phyloP scores from a whole-genome alignment of 768 basidiomycete species.

The Phlebiopsis gigantea region DNA sequence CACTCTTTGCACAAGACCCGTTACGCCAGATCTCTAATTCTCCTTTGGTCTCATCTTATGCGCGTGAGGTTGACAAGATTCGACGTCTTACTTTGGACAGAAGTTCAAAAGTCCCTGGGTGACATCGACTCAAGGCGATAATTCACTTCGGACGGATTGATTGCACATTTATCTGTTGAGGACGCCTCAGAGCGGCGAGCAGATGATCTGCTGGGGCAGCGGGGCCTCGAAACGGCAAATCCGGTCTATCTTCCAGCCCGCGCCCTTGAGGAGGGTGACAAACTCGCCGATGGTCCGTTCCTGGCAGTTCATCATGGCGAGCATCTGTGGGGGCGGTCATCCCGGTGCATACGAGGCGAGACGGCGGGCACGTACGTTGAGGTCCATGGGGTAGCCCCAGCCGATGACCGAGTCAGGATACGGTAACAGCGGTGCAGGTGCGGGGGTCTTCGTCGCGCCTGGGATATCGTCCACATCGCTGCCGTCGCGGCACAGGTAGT shows the following conservation, averaged over 20 bases:
- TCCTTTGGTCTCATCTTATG: neutral
- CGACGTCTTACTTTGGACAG: too few species aligned
- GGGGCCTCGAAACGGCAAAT: constrained; percentile 9
- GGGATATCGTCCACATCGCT: constrained; percentile 21
- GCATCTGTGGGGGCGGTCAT: neutral
- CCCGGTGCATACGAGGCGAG: neutral
- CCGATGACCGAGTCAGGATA: constrained; percentile 23
- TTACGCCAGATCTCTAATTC: neutral
- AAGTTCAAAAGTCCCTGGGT: too few species aligned
- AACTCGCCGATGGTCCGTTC: constrained; percentile 4
- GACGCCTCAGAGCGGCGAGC: neutral
- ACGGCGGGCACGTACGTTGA: constrained; percentile 17
- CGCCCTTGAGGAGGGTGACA: neutral
- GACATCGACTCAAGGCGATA: too few species aligned
- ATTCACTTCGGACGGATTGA: too few species aligned
- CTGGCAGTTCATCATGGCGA: constrained; percentile 5
- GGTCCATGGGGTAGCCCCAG: constrained; percentile 19
- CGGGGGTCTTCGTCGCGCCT: constrained; percentile 15
- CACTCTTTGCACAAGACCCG: neutral
- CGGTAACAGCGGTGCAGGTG: constrained; percentile 24
- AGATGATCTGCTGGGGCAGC: constrained; percentile 4
- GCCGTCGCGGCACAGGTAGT: constrained; percentile 20
- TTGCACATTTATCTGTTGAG: too few species aligned
- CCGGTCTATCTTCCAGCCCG: constrained; percentile 26
- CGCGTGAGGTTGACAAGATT: too few species aligned